Evolutionary conservation across 2,329 filamentous ascomycete species (phyloP), one percentile per base, ranked within the genome.

Genomic region (Dactylonectria macrodidyma): DNA sequence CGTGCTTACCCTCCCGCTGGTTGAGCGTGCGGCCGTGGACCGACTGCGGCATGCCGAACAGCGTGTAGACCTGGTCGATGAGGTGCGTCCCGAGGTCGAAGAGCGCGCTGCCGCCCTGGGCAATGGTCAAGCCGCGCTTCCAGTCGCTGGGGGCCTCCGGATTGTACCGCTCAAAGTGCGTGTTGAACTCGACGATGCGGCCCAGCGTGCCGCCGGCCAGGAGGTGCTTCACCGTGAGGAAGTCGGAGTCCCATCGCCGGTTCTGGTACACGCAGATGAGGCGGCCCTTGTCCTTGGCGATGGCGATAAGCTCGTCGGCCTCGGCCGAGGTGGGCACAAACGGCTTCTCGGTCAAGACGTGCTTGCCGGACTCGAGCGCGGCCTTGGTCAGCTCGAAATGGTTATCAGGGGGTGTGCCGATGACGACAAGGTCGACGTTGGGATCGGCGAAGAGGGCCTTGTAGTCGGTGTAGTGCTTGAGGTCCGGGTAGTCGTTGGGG

Each of bases 311-410:
- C 72, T 88, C 81, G 38, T 89, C 85, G 11, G 93, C 93, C 81
- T 95, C 90, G 65, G 88, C 84, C 1, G 88, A 84, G 1, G 90
- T 92, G 22, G 93, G 91, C 12, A 93, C 92, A 78, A 95, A 95
- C 2, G 93, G 93, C 84, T 95, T 95, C 84, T 95, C 93, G 56
- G 92, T 91, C 59, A 95, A 84, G 30, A 95, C 91, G 79, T 95
- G 91, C 84, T 95, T 95, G 73, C 91, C 91, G 10, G 87, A 84
- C 77, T 91, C 85, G 55, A 95, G 84, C 0, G 91, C 90, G 59
- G 87, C 80, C 79, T 90, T 90, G 41, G 89, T 84, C 73, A 95
- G 84, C 16, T 84, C 78, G 77, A 90, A 93, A 83, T 95, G 93
- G 11, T 89, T 91, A 69, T 91, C 86, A 0, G 93, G 93, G 0